These are phyloP conservation scores for Zymoseptoria crescenta DNA, from an alignment of 2,329 filamentous ascomycete species.

Conservation along the genomic window DNA sequence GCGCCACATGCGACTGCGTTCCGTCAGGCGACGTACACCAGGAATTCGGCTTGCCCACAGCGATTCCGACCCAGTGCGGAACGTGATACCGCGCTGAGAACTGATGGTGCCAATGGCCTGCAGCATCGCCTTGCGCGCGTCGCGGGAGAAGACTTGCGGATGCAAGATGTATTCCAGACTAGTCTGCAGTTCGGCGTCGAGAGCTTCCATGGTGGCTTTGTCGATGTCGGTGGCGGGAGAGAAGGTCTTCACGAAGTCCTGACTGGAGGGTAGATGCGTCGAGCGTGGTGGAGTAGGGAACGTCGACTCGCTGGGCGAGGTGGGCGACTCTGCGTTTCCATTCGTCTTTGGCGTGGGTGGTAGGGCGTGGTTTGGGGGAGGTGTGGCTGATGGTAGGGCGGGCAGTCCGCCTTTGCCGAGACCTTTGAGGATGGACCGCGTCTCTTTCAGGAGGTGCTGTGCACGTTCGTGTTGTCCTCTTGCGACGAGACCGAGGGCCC, in stretches of 20 bases:
- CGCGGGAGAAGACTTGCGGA: constrained; percentile 85
- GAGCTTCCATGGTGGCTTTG: constrained; percentile 66
- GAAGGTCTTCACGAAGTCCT: constrained; percentile 39
- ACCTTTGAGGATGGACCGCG: constrained; percentile 88
- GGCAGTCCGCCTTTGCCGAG: constrained; percentile 91
- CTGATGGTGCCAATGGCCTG: constrained; percentile 96
- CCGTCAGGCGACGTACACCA: constrained; percentile 73
- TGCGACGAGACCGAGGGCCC: constrained; percentile 82
- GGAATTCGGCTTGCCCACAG: constrained; percentile 79
- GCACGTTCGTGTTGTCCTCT: constrained; percentile 89
- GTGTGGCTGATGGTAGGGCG: constrained; percentile 57
- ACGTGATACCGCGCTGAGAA: constrained; percentile 88
- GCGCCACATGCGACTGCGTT: constrained; percentile 83
- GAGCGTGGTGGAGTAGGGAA: constrained; percentile 9
- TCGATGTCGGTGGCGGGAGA: constrained; percentile 67
- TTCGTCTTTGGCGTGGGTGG: constrained; percentile 28
- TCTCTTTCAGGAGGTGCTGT: constrained; percentile 86
- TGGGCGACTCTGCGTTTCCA: neutral
- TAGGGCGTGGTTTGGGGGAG: constrained; percentile 38
- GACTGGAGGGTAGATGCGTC: constrained; percentile 27
- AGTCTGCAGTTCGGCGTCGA: constrained; percentile 84
- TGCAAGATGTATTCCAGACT: constrained; percentile 97
- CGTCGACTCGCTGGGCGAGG: constrained; percentile 16
- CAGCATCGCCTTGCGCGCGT: constrained; percentile 89
- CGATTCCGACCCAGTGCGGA: constrained; percentile 79